Base-by-base conservation (phyloP, 2,329 filamentous ascomycete genomes). In the Fusarium haematococcum region DNA sequence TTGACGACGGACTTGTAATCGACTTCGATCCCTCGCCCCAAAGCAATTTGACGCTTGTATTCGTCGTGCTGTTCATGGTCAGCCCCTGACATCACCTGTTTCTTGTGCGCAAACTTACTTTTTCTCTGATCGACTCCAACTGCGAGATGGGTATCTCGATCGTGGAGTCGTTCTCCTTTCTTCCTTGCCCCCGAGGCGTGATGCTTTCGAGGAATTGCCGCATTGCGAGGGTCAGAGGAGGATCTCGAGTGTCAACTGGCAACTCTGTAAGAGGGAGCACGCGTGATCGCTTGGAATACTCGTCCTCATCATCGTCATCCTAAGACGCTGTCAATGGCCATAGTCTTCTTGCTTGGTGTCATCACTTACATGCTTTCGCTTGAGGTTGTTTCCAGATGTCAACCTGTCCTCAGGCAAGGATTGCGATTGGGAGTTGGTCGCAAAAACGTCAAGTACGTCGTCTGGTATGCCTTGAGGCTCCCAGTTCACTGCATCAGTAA, bases 331-430 rank as follows among this genome's bases (percentile, higher is more conserved):
- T 58, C 54, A 54, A 37, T 16, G 59, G 13, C 6, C 11, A 50
- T 30, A 16, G 16, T 11, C 18, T 11, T 45, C 16, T 11, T 52
- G 6, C 27, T 30, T 11, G 33, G 61, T 16, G 48, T 9, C 18
- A 35, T 43, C 8, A 78, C 86, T 84, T 80, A 88, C 87, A 66
- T 84, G 80, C 70, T 86, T 86, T 37, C 88, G 86, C 75, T 91
- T 90, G 18, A 84, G 83, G 20, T 78, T 81, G 32, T 71, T 79
- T 20, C 76, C 78, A 43, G 61, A 57, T n/a, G 80, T 74, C 7
- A 63, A 35, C 6, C 67, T 67, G 6, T 58, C 68, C 32, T 69
- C 62, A 25, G 63, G 45, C 10, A 75, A 71, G 3, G 30, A 75
- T 72, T 52, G 48, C 18, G 48, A 52, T 57, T 85, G 76, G 30